Evolutionary conservation across 495 filamentous ascomycete species (phyloP).

Genomic region (Neurospora sp.): DNA sequence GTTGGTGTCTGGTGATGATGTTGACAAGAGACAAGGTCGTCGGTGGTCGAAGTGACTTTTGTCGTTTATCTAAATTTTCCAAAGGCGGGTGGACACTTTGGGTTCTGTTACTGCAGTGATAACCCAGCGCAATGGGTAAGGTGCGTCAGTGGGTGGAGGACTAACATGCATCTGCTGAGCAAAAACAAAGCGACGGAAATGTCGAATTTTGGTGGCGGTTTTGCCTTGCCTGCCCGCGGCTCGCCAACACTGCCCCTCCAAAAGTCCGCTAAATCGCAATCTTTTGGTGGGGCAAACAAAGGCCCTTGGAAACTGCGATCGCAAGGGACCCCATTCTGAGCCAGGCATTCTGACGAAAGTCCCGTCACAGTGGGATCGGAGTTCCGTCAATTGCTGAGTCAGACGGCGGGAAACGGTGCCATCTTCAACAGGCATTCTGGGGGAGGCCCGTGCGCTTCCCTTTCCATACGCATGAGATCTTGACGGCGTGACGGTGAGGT

Average conservation of each 20-base stretch:
- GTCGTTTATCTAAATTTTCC: not conserved
- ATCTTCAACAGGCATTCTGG: not conserved
- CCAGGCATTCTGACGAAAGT: not conserved
- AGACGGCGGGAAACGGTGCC: not conserved
- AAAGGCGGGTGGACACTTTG: not conserved
- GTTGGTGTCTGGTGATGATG: not conserved
- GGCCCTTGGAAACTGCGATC: not conserved
- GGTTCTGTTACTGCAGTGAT: not conserved
- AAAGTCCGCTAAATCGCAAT: not conserved
- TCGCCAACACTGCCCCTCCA: not conserved
- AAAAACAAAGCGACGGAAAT: not conserved
- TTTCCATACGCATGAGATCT: not conserved
- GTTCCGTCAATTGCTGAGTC: not conserved
- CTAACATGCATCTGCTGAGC: not conserved
- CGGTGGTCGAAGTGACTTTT: not conserved
- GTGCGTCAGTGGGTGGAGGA: not conserved
- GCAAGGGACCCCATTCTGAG: not conserved
- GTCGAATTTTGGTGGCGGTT: not conserved
- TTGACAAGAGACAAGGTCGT: not conserved
- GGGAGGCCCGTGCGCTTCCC: not conserved
- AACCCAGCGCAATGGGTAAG: not conserved
- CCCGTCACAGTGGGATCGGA: not conserved
- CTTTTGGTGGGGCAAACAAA: not conserved
- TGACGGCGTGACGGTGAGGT: not conserved
- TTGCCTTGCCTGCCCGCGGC: not conserved